These are phyloP conservation scores for Pythium biforme DNA, from an alignment of 352 stramenopile genomes.

Conservation along the genomic window DNA sequence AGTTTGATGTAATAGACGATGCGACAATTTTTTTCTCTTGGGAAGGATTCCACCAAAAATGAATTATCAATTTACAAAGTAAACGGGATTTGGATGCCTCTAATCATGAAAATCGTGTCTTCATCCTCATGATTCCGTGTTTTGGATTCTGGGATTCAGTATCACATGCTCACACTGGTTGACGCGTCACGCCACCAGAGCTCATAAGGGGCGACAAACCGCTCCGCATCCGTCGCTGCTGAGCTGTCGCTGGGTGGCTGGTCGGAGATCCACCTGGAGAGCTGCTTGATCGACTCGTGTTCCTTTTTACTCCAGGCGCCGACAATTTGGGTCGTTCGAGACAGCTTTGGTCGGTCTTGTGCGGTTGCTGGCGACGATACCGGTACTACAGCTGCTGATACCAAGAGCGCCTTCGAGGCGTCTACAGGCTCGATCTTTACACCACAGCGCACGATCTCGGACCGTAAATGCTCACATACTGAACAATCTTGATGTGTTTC, in stretches of 20 bases:
- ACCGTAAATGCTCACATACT: constrained; percentile 1
- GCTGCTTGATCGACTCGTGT: constrained; percentile 26
- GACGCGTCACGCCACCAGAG: background rate
- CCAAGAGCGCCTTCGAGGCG: background rate
- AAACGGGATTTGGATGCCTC: background rate
- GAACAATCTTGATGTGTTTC: background rate
- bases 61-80: background rate
- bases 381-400: background rate
- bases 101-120: too few species aligned
- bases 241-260: constrained; percentile 13
- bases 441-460: background rate
- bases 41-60: background rate
- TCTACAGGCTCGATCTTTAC: background rate
- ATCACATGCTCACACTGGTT: too few species aligned
- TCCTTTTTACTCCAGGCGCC: constrained; percentile 19
- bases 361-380: background rate
- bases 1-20: too few species aligned
- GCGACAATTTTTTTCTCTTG: too few species aligned
- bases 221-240: background rate
- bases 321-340: background rate
- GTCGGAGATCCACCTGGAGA: constrained; percentile 31
- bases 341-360: constrained; percentile 3
- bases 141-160: too few species aligned
- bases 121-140: too few species aligned
- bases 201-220: constrained; percentile 17